These are phyloP conservation scores for Talaromyces pinophilus DNA, from an alignment of 2,329 filamentous ascomycete species.

Conservation along the genomic window DNA sequence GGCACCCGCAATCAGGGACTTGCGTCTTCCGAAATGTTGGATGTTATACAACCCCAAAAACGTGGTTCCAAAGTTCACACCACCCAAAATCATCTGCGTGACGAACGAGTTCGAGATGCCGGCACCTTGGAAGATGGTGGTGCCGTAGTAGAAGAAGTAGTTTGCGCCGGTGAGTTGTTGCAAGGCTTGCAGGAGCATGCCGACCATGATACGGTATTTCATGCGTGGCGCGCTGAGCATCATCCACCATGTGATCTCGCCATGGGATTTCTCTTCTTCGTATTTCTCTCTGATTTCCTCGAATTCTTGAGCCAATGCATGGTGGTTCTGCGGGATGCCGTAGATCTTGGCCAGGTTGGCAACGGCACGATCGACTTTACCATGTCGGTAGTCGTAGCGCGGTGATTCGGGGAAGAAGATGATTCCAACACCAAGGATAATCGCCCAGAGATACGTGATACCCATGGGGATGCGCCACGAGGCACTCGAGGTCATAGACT, in stretches of 20 bases:
- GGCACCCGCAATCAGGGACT: slow-evolving; percentile 65
- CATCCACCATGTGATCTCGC: slow-evolving; percentile 36
- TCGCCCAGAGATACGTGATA: slow-evolving; percentile 58
- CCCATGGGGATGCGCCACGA: slow-evolving; percentile 57
- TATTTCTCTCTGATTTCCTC: slow-evolving; percentile 59
- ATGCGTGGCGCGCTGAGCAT: slow-evolving; percentile 48
- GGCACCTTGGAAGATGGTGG: slow-evolving; percentile 65
- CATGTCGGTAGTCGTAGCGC: slow-evolving; percentile 60
- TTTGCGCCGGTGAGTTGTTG: slow-evolving; percentile 51
- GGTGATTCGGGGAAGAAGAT: slow-evolving; percentile 59
- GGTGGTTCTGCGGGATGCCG: slow-evolving; percentile 55
- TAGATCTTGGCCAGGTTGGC: slow-evolving; percentile 57
- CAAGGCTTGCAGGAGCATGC: slow-evolving; percentile 45
- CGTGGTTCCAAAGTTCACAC: slow-evolving; percentile 67
- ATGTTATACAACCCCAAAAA: slow-evolving; percentile 69
- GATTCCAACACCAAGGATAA: slow-evolving; percentile 57
- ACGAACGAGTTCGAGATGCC: slow-evolving; percentile 65
- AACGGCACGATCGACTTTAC: slow-evolving; percentile 54
- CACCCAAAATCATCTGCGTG: slow-evolving; percentile 64
- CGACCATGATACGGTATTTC: slow-evolving; percentile 44
- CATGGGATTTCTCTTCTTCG: slow-evolving; percentile 50
- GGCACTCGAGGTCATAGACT: slow-evolving; percentile 37
- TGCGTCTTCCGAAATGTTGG: slow-evolving; percentile 67
- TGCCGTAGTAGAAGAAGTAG: slow-evolving; percentile 62
- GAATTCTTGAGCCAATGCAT: slow-evolving; percentile 55